Evolutionary conservation across 805 yeast genomes (phyloP).

Genomic region (Komagataella populi): DNA sequence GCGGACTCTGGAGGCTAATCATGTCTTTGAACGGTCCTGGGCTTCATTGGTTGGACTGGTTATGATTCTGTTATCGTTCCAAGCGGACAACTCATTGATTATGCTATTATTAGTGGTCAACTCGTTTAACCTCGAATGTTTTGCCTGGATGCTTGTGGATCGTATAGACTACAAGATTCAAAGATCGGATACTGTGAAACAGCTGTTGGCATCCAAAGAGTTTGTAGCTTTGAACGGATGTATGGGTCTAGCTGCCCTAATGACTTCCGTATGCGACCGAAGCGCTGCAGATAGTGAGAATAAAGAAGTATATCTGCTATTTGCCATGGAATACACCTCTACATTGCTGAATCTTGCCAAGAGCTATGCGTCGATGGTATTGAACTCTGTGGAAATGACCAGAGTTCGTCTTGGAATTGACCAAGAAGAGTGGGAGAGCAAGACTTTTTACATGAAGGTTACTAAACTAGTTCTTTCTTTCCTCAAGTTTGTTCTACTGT

Average conservation of each 20-base stretch:
- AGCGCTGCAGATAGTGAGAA: neutral
- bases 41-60: conserved; percentile 50
- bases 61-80: conserved; percentile 39
- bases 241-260: neutral
- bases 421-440: conserved; percentile 65
- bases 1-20: conserved; percentile 64
- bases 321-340: neutral
- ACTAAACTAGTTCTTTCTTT: conserved; percentile 40
- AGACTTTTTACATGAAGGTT: conserved; percentile 42
- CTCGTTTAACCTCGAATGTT: conserved; percentile 44
- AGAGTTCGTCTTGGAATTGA: conserved; percentile 31
- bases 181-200: conserved; percentile 4
- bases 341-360: neutral
- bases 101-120: conserved; percentile 20
- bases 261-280: neutral
- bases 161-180: conserved; percentile 35
- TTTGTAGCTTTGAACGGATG: neutral
- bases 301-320: neutral
- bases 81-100: conserved; percentile 30
- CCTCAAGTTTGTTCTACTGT: conserved; percentile 29
- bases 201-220: neutral
- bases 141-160: conserved; percentile 60
- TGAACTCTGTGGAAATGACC: conserved; percentile 44
- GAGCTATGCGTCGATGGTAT: conserved; percentile 5
- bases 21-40: conserved; percentile 52